Evolutionary conservation across 140 eudicot species (phyloP), one percentile per base, ranked within the genome.

Genomic region (Senecio squalidus): DNA sequence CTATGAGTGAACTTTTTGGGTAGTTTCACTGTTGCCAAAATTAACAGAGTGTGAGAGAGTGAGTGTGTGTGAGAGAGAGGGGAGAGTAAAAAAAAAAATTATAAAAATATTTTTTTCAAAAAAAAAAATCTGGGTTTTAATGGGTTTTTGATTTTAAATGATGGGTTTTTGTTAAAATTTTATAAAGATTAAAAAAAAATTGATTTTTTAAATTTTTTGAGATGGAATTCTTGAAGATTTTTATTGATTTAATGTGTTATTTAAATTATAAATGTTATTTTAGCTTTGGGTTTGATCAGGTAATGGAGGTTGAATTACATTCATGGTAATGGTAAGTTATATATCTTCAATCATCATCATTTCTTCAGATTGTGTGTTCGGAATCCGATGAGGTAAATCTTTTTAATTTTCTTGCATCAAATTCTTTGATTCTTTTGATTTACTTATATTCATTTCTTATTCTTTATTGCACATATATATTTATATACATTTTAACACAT

Each of bases 351-450:
- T 17, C 1, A 48, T 28, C 57, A 60, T 41, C 62, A 70, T 80
- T 64, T 17, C 67, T 25, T 63, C 48, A 66, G 76, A 77, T 76
- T 71, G 28, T 69, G 71, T 67, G 66, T 78, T 65, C 31, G 79
- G 89, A 82, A 89, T 84, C 97, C 92, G 89, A 89, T 88, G 54
- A 27, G 75, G 76, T 85, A 74, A 76, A 9, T n/a, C n/a, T 55
- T 78, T 70, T 54, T 21, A 60, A 17, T 39, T 20, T 25, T 59
- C 10, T 60, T 33, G 10, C 51, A 43, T 62, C 46, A 20, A 34
- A 78, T 80, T 78, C 82, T 78, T 78, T 72, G 74, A 84, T 84
- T 84, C 84, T 78, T 84, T 84, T 74, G 57, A 49, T 23, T 64
- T 58, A 26, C 65, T 55, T 58, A 54, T 67, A 55, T 28, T 5